Conservation (phyloP, 2,329 filamentous ascomycete genomes). For the Bipolaris bicolor region DNA sequence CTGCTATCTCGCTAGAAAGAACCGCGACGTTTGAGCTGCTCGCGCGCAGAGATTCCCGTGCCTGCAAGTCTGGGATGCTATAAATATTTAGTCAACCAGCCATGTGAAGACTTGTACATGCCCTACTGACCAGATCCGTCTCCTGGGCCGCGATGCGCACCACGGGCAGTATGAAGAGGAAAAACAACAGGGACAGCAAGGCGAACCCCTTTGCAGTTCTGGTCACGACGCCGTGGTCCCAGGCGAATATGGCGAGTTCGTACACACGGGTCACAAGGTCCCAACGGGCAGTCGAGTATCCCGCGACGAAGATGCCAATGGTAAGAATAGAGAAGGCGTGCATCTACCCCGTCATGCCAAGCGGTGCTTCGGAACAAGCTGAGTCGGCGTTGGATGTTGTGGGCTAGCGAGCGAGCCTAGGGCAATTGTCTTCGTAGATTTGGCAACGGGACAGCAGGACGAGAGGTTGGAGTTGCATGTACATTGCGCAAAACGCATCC, state of each 20-base stretch:
- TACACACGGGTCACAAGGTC: constrained; percentile 95
- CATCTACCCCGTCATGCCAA: constrained; percentile 65
- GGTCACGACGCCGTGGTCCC: constrained; percentile 95
- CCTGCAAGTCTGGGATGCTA: constrained; percentile 82
- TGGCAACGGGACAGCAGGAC: constrained; percentile 7
- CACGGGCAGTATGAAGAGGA: constrained; percentile 82
- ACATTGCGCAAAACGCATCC: constrained; percentile 23
- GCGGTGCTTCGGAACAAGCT: constrained; percentile 7
- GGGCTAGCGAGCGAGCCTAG: constrained; percentile 1
- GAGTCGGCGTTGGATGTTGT: not conserved
- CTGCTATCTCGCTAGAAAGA: constrained; percentile 74
- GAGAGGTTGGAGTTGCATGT: constrained; percentile 15
- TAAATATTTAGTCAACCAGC: constrained; percentile 15
- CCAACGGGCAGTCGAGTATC: constrained; percentile 99
- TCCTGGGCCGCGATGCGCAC: constrained; percentile 82
- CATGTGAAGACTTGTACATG: not conserved
- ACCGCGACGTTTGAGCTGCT: constrained; percentile 90
- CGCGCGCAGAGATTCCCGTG: constrained; percentile 87
- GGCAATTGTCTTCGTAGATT: not conserved
- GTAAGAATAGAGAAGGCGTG: constrained; percentile 97
- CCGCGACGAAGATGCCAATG: constrained; percentile 97
- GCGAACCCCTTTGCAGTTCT: constrained; percentile 86
- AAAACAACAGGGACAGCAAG: constrained; percentile 82
- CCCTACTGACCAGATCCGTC: constrained; percentile 71
- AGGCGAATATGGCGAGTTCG: constrained; percentile 96